A percentile compares a stretch with the other conserved stretches of the same genome.
phyloP scores from a whole-genome alignment of 2,329 filamentous ascomycete species.

The Aspergillus pseudotamarii region DNA sequence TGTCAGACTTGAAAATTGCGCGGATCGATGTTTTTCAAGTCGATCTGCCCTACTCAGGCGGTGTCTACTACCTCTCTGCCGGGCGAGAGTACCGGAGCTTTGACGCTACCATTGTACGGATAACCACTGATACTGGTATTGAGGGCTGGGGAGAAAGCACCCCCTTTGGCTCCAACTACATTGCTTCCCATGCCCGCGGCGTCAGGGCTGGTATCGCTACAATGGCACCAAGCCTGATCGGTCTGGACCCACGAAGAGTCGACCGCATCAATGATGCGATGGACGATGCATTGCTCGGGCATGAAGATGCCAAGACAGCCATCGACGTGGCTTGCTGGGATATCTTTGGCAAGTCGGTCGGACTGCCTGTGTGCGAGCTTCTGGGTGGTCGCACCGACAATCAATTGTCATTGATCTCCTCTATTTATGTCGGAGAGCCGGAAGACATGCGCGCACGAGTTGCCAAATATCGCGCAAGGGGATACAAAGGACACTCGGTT shows the following conservation, averaged over 20 bases:
- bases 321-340: slow-evolving; percentile 29
- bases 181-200: slow-evolving; percentile 27
- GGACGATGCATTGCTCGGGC: slow-evolving; percentile 26
- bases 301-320: slow-evolving; percentile 27
- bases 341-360: slow-evolving; percentile 26
- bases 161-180: slow-evolving; percentile 25
- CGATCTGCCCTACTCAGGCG: slow-evolving; percentile 24
- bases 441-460: neutral
- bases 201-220: slow-evolving; percentile 28
- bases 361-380: slow-evolving; percentile 28
- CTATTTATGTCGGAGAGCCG: neutral
- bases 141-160: slow-evolving; percentile 33
- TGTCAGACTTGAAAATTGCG: neutral
- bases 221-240: slow-evolving; percentile 27
- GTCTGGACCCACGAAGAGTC: slow-evolving; percentile 28
- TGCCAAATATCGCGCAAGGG: neutral
- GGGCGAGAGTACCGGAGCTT: slow-evolving; percentile 25
- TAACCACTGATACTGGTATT: slow-evolving; percentile 24
- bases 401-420: slow-evolving; percentile 21
- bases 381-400: slow-evolving; percentile 25
- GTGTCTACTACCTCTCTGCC: slow-evolving; percentile 19
- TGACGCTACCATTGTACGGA: slow-evolving; percentile 30
- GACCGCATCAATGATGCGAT: slow-evolving; percentile 34
- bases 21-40: slow-evolving; percentile 28
- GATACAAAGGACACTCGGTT: slow-evolving; percentile 2